Evolutionary conservation across 2,329 filamentous ascomycete species (phyloP).

Genomic region (Sclerotiophoma versabilis): DNA sequence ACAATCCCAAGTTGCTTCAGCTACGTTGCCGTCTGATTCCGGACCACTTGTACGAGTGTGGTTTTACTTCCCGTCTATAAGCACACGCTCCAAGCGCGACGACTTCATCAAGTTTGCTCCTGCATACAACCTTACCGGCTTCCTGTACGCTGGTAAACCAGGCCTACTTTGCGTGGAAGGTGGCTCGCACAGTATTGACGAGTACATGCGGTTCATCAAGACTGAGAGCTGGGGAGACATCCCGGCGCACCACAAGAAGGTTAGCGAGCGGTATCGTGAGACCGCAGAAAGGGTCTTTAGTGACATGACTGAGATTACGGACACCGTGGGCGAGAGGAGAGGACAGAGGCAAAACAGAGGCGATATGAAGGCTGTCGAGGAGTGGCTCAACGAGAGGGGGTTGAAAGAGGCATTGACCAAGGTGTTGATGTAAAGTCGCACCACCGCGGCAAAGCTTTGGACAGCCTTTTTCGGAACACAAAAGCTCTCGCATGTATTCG

Average conservation of each 20-base stretch:
- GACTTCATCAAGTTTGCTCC: constrained; percentile 64
- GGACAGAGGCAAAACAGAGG: constrained; percentile 60
- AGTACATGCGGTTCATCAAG: constrained; percentile 69
- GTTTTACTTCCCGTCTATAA: constrained; percentile 70
- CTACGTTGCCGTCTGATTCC: neutral
- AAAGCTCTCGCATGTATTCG: neutral
- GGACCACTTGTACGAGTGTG: constrained; percentile 59
- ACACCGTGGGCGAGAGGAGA: constrained; percentile 56
- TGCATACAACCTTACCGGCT: constrained; percentile 62
- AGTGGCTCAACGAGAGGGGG: constrained; percentile 57
- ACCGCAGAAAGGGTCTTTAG: constrained; percentile 53
- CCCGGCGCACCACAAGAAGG: constrained; percentile 67
- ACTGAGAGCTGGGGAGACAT: constrained; percentile 70
- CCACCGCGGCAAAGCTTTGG: neutral
- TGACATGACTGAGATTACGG: constrained; percentile 66
- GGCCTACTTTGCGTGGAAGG: constrained; percentile 63
- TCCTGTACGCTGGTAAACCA: constrained; percentile 67
- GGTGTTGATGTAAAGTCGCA: constrained; percentile 43
- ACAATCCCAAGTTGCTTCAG: neutral
- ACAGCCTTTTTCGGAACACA: no score
- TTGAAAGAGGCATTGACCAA: constrained; percentile 56
- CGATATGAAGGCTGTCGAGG: constrained; percentile 62
- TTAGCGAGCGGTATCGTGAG: constrained; percentile 63
- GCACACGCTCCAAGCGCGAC: constrained; percentile 64
- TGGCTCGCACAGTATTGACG: constrained; percentile 57